A percentile compares a stretch with the other conserved stretches of the same genome.
These are phyloP conservation scores for Yarrowia sp. DNA, from an alignment of 805 yeast species.

Conservation along the genomic window DNA sequence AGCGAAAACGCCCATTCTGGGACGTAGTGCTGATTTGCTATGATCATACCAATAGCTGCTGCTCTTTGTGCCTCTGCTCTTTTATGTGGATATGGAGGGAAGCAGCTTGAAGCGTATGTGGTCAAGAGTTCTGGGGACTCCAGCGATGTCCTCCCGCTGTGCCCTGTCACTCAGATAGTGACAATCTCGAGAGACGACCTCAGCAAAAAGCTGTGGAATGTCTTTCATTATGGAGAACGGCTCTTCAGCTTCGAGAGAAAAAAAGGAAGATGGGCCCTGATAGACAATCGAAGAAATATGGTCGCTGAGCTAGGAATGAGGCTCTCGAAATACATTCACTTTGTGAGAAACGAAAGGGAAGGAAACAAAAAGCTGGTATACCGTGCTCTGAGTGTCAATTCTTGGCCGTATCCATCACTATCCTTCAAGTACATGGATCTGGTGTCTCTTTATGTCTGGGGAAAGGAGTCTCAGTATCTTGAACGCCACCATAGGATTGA, in stretches of 20 bases:
- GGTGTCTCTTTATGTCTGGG: constrained; percentile 8
- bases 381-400: neutral
- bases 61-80: constrained; percentile 2
- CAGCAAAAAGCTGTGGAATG: constrained; percentile 5
- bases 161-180: neutral
- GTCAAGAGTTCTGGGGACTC: constrained; percentile 16
- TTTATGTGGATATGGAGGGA: constrained; percentile 13
- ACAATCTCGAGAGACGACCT: neutral
- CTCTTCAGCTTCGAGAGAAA: neutral
- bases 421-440: constrained; percentile 1
- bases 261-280: neutral
- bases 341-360: constrained; percentile 1
- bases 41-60: constrained; percentile 15
- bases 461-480: constrained; percentile 4
- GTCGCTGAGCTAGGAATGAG: neutral
- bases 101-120: constrained; percentile 14
- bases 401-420: neutral
- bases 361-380: constrained; percentile 4
- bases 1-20: neutral
- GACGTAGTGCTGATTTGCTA: neutral
- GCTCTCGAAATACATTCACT: constrained; percentile 4
- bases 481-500: neutral
- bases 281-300: neutral
- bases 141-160: constrained; percentile 22
- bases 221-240: neutral